Percentiles rank a stretch among this genome's conserved stretches.
Conservation (phyloP, 257 asterid genomes). For the Avicennia marina region DNA sequence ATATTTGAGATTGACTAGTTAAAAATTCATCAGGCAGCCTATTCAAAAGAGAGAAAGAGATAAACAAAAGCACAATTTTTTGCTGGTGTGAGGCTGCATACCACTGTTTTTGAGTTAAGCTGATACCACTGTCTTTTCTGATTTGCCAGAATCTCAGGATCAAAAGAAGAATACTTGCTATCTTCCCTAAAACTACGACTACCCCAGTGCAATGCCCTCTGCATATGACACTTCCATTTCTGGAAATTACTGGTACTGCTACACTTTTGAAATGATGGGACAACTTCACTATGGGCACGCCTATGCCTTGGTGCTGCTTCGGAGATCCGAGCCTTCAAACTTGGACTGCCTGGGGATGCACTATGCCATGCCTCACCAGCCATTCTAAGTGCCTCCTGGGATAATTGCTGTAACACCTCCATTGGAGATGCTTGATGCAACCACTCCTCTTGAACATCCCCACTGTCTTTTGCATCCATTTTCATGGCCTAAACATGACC, state of each 20-base stretch:
- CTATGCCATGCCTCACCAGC: conserved; percentile 49
- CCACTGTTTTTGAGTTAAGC: conserved; percentile 67
- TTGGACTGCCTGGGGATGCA: conserved; percentile 28
- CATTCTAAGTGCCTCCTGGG: conserved; percentile 56
- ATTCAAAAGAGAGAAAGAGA: too few species aligned
- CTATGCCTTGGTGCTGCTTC: conserved; percentile 45
- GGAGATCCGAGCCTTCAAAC: conserved; percentile 14
- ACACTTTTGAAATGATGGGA: conserved; percentile 33
- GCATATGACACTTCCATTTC: conserved; percentile 59
- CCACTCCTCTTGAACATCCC: conserved; percentile 36
- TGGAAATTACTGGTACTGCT: conserved; percentile 35
- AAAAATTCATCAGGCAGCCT: too few species aligned
- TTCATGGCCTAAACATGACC: conserved; percentile 22
- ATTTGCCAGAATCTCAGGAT: conserved; percentile 56
- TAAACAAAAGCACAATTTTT: too few species aligned
- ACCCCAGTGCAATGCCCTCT: conserved; percentile 62
- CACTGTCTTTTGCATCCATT: conserved; percentile 40
- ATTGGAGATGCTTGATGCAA: conserved; percentile 53
- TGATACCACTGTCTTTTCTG: conserved; percentile 96
- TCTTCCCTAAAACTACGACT: conserved; percentile 40
- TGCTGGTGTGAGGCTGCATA: conserved; percentile 36
- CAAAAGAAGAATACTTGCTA: conserved; percentile 6
- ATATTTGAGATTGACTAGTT: too few species aligned
- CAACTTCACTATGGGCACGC: conserved; percentile 59
- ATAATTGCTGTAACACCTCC: conserved; percentile 44